Base-by-base conservation (phyloP, 108 stramenopile genomes). In the Skeletonema marinoi region DNA sequence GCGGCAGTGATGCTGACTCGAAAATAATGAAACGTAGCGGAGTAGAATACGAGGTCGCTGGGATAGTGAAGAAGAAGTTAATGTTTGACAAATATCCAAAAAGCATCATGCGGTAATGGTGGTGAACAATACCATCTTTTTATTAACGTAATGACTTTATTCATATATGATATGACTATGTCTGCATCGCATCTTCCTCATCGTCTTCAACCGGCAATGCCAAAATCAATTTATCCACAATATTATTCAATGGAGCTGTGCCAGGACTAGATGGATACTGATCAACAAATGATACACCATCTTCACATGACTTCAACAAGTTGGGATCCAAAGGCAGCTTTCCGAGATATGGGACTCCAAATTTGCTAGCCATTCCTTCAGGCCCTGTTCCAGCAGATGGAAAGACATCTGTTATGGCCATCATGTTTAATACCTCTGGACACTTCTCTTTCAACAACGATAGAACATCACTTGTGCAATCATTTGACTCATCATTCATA, bases 271-370 rank as follows among this genome's bases (percentile, higher is more conserved):
- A 65, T 6, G 88, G 84, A 51, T 73, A 82, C 19, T 68, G 79
- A 69, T 92, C 87, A 17, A 89, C 88, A 81, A 93, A 92, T 9
- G 85, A 71, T 41, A 75, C 78, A 35, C 99, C 99, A 33, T 90
- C 78, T 71, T 99, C 99, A 77, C 98, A 99, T 1, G 96, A 85
- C 66, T 88, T 84, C 56, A 97, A 85, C 14, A 99, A 73, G 60
- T 94, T 92, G 0, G 98, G 96, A 88, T 99, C 99, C 72, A 99
- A 74, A 1, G 98, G 98, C 21, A 99, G 32, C 25, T 77, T 72
- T 32, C 98, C 98, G 60, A 98, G 88, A 71, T 94, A 97, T 3
- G 97, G 97, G 4, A 98, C 95, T 9, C 83, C 68, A 75, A 95
- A 97, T 58, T 89, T 74, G 39, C 77, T 78, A 6, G 98, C 96